Evolutionary conservation across 495 filamentous ascomycete genomes (phyloP).

Genomic region (Friedmanniomyces endolithicus): DNA sequence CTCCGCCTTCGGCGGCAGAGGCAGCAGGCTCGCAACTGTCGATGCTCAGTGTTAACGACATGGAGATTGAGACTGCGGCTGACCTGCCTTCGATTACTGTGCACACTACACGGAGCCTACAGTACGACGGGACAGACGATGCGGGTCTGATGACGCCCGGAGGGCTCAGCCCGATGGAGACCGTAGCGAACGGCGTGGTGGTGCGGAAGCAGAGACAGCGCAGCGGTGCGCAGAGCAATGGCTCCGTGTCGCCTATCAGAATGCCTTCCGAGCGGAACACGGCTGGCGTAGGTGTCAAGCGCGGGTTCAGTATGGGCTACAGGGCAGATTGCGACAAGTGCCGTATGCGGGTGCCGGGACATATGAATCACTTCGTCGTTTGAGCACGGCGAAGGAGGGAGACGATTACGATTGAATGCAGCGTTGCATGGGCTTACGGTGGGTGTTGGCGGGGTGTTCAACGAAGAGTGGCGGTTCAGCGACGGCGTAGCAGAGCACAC

Average conservation of each 20-base stretch:
- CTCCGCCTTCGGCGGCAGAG: constrained; percentile 19
- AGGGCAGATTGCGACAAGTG: constrained; percentile 81
- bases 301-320: constrained; percentile 70
- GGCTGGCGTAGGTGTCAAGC: constrained; percentile 44
- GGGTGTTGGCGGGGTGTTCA: neutral
- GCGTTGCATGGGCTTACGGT: neutral
- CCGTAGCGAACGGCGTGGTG: neutral
- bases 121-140: constrained; percentile 29
- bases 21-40: constrained; percentile 20
- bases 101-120: constrained; percentile 15
- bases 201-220: constrained; percentile 15
- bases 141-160: constrained; percentile 33
- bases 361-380: constrained; percentile 64
- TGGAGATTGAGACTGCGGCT: constrained; percentile 23
- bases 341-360: constrained; percentile 62
- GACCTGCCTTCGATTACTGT: constrained; percentile 13
- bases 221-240: constrained; percentile 14
- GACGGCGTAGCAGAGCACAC: neutral
- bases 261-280: constrained; percentile 28
- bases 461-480: neutral
- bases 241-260: constrained; percentile 11
- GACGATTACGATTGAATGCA: neutral
- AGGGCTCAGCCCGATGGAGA: constrained; percentile 13
- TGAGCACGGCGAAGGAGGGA: neutral
- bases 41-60: constrained; percentile 21